These are phyloP conservation scores for Shiraia sp. DNA, from an alignment of 2,329 filamentous ascomycete species.

Conservation along the genomic window DNA sequence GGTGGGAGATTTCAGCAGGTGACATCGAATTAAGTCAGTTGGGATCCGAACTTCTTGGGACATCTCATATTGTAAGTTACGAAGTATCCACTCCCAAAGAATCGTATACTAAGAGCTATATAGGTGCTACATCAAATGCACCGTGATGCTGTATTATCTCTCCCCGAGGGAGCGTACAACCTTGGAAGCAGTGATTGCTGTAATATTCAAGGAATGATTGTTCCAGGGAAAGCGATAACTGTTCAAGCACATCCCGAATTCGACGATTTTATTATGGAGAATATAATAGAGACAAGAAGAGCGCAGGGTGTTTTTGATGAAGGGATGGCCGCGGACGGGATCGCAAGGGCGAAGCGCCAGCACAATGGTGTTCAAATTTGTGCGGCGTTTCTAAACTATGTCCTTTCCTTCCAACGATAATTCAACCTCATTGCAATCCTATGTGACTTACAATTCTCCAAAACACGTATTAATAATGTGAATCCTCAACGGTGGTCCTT, in stretches of 20 bases:
- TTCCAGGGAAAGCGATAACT: constrained; percentile 64
- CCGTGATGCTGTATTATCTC: constrained; percentile 68
- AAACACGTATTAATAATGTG: no score
- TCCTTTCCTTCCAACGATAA: no score
- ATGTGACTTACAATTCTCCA: no score
- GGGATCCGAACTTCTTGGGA: background rate
- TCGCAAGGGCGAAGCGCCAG: background rate
- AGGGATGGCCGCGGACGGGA: background rate
- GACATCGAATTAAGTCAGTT: constrained; percentile 45
- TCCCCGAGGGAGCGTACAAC: constrained; percentile 61
- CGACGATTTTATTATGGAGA: background rate
- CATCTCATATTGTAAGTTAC: background rate
- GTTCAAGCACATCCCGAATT: constrained; percentile 82
- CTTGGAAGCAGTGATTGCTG: constrained; percentile 68
- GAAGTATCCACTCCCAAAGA: no score
- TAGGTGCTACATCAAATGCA: constrained; percentile 80
- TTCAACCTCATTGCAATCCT: no score
- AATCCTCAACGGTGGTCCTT: no score
- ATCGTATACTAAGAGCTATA: no score
- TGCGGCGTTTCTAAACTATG: no score
- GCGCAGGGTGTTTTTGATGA: background rate
- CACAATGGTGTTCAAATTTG: no score
- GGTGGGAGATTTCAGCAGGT: constrained; percentile 78
- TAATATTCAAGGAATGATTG: constrained; percentile 73
- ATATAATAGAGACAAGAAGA: background rate